Evolutionary conservation across 371 early-diverging fungal species (phyloP).

Genomic region (Choanephora cucurbitarum): DNA sequence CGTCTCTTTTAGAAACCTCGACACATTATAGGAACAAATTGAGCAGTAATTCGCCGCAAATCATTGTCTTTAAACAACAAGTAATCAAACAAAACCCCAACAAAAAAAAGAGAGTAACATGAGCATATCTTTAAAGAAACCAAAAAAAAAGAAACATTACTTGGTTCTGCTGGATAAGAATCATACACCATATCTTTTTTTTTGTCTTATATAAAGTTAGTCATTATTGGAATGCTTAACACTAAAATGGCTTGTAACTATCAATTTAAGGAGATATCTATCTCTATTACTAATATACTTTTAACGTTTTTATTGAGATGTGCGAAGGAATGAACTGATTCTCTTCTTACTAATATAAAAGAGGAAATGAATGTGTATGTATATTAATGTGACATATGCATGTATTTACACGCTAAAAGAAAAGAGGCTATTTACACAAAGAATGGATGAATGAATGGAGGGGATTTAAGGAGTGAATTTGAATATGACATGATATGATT

Average conservation of each 20-base stretch:
- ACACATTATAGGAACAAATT: not conserved
- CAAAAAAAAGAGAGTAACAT: conserved; percentile 1
- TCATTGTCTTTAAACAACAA: conserved; percentile 7
- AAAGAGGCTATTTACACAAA: conserved; percentile 3
- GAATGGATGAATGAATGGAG: conserved; percentile 1
- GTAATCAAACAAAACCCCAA: not conserved
- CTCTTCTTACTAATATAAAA: not conserved
- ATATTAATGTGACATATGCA: not conserved
- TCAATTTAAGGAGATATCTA: not conserved
- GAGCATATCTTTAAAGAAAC: not conserved
- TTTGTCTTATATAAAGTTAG: too few species aligned
- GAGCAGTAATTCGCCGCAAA: not conserved
- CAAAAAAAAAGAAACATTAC: not conserved
- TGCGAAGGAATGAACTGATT: not conserved
- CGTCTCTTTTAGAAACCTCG: too few species aligned
- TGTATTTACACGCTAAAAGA: not conserved
- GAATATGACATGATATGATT: conserved; percentile 7
- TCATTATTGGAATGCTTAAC: not conserved
- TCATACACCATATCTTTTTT: not conserved
- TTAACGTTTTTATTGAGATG: not conserved
- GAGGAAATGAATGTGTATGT: not conserved
- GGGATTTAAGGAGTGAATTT: not conserved
- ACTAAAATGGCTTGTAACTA: not conserved
- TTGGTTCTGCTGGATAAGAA: not conserved
- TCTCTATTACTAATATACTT: not conserved